Percentiles rank a stretch among this genome's conserved stretches.
phyloP scores from a whole-genome alignment of 2,329 filamentous ascomycete genomes.

The Pseudocercospora macadamiae region DNA sequence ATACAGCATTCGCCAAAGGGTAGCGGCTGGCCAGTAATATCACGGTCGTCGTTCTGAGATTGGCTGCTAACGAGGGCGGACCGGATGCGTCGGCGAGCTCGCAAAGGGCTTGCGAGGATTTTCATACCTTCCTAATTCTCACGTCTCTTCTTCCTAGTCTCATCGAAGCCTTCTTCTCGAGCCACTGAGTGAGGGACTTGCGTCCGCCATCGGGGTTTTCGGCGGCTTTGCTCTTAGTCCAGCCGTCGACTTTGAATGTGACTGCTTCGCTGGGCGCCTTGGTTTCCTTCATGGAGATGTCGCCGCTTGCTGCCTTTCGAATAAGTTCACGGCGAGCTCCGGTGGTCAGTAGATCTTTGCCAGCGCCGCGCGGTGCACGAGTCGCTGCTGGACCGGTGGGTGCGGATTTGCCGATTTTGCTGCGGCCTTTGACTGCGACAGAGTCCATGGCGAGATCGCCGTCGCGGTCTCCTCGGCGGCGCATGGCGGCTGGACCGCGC shows the following conservation, averaged over 20 bases:
- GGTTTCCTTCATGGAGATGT: slow-evolving; percentile 33
- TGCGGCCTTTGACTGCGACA: slow-evolving; percentile 40
- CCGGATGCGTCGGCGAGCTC: slow-evolving; percentile 27
- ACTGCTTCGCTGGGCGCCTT: slow-evolving; percentile 24
- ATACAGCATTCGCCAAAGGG: neutral
- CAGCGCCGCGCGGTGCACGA: slow-evolving; percentile 18
- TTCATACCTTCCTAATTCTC: slow-evolving; percentile 41
- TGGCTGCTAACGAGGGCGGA: slow-evolving; percentile 35
- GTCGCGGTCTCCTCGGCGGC: slow-evolving; percentile 55
- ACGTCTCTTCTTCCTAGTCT: slow-evolving; percentile 37
- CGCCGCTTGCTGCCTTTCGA: slow-evolving; percentile 33
- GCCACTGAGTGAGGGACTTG: slow-evolving; percentile 43
- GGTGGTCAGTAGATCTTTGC: slow-evolving; percentile 26
- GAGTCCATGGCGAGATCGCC: slow-evolving; percentile 65
- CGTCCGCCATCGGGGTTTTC: slow-evolving; percentile 40
- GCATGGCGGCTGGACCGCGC: slow-evolving; percentile 6
- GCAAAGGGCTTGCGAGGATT: slow-evolving; percentile 24
- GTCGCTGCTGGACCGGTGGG: slow-evolving; percentile 21
- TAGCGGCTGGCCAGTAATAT: slow-evolving; percentile 23
- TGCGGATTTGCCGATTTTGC: slow-evolving; percentile 33
- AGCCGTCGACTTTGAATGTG: slow-evolving; percentile 44
- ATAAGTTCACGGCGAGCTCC: slow-evolving; percentile 36
- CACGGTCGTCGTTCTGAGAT: slow-evolving; percentile 38
- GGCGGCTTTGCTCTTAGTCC: slow-evolving; percentile 43
- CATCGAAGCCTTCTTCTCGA: slow-evolving; percentile 44